A percentile compares a stretch with the other conserved stretches of the same genome.
phyloP scores from a whole-genome alignment of 129 eudicot genomes.

The Helianthus tuberosus region DNA sequence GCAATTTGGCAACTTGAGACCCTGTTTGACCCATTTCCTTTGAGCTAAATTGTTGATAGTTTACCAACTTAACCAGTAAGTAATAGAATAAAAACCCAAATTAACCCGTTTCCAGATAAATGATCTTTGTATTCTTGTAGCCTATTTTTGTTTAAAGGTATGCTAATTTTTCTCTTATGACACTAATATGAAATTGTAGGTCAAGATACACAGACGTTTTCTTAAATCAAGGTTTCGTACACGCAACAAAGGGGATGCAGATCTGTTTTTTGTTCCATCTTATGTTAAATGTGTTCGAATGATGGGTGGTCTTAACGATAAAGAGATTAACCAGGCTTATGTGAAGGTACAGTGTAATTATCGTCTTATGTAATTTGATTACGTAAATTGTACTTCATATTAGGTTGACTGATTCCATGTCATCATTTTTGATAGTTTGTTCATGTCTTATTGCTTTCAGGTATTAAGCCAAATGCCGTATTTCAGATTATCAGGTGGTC shows the following conservation, averaged over 20 bases:
- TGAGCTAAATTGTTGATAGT: background rate
- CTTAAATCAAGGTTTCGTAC: constrained; percentile 86
- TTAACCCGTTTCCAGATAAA: background rate
- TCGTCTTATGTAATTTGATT: constrained; percentile 3
- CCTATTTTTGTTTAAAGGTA: background rate
- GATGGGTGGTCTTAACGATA: constrained; percentile 91
- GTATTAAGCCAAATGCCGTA: constrained; percentile 95
- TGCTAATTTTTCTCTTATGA: background rate
- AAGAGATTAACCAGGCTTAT: constrained; percentile 84
- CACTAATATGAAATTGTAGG: constrained; percentile 48
- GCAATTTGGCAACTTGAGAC: background rate
- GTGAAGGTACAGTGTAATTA: constrained; percentile 59
- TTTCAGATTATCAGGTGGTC: constrained; percentile 90
- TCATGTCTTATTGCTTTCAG: constrained; percentile 53
- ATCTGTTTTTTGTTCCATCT: constrained; percentile 84
- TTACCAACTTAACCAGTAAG: background rate
- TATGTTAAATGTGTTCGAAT: constrained; percentile 94
- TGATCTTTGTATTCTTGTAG: background rate
- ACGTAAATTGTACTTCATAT: background rate
- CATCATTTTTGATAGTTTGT: background rate
- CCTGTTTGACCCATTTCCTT: background rate
- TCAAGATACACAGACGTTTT: constrained; percentile 83
- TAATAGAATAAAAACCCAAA: background rate
- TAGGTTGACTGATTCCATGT: constrained; percentile 4
- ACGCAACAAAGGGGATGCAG: constrained; percentile 72